Evolutionary conservation across 1,139 yeast species (phyloP).

Genomic region (Lipomyces yarrowii): DNA sequence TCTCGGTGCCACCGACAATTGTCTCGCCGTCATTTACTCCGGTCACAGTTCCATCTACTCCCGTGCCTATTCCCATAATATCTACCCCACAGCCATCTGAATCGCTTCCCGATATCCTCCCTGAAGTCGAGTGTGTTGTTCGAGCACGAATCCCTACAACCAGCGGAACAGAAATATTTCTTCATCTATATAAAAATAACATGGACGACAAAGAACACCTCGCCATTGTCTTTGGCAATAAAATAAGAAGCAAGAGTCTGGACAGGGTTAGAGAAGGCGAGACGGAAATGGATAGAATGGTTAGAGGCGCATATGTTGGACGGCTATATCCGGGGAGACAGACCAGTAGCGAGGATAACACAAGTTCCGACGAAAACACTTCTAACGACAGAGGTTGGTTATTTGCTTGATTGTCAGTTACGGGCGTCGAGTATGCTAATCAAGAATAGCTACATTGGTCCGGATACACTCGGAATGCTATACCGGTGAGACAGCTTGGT

Average conservation of each 20-base stretch:
- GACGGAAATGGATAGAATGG: slow-evolving; percentile 91
- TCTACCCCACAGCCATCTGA: slow-evolving; percentile 22
- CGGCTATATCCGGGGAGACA: slow-evolving; percentile 81
- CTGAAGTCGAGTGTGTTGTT: slow-evolving; percentile 83
- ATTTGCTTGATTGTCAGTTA: not conserved
- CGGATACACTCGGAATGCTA: slow-evolving; percentile 97
- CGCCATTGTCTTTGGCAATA: slow-evolving; percentile 96
- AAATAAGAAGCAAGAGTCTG: slow-evolving; percentile 74
- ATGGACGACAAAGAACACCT: slow-evolving; percentile 90
- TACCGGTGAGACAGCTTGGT: slow-evolving; percentile 99
- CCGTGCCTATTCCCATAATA: slow-evolving; percentile 29
- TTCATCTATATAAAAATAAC: slow-evolving; percentile 85
- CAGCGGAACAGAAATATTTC: slow-evolving; percentile 85
- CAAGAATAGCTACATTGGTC: slow-evolving; percentile 55
- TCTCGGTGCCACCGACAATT: slow-evolving; percentile 12
- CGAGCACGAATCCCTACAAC: slow-evolving; percentile 95
- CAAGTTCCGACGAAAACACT: slow-evolving; percentile 35
- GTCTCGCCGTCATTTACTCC: slow-evolving; percentile 29
- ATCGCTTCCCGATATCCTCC: slow-evolving; percentile 50
- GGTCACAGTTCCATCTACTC: slow-evolving; percentile 28
- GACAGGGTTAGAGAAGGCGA: slow-evolving; percentile 67
- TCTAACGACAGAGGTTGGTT: not conserved
- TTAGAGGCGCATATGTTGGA: slow-evolving; percentile 95
- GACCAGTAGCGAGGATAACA: slow-evolving; percentile 64
- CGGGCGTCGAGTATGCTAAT: not conserved